Base-by-base conservation (phyloP, 768 basidiomycete genomes). In the Termitomyces sp. region DNA sequence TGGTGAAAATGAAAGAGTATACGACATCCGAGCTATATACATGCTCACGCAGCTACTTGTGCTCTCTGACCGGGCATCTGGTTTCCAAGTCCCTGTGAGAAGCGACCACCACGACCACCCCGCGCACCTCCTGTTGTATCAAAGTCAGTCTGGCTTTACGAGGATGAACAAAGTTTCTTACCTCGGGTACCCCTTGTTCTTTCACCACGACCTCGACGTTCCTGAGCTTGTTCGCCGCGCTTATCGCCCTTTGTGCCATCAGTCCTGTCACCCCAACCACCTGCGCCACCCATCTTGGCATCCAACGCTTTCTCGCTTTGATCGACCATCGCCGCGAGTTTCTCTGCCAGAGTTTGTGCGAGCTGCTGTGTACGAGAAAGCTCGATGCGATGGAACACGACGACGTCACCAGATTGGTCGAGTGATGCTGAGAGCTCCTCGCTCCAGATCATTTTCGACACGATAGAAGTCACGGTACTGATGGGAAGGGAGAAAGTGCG, bases 381-480 rank as follows among this genome's bases (percentile, higher is more conserved):
- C 64, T 98, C 95, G 57, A 93, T 83, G 56, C 93, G 87, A 69
- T 98, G 93, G 79, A 98, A 94, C 47, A 96, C 87, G 56, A 99
- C 82, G 44, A 96, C 94, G 37, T 86, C 88, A 24, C 87, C 87
- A 18, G 92, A 87, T 68, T 92, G 93, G 70, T 98, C 97, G 55
- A 98, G 79, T 16, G 94, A 95, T 3, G 96, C 97, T 1, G 89
- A 80, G 12, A 99, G 78, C 68, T 98, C 94, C 66, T 98, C 97
- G 66, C 82, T 93, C 93, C 95, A 98, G 65, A 98, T 97, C 97
- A 99, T 98, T 73, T 94, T 92, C 28, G 92, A 95, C 41, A 98
- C 90, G 63, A 97, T 85, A 13, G 94, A 93, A 8, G 88, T 93
- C 4, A 98, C 92, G 4, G 86, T 76, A 42, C 88, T 83, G 50